Conservation (phyloP, 306 rosid species). For the Heteromeles arbutifolia region DNA sequence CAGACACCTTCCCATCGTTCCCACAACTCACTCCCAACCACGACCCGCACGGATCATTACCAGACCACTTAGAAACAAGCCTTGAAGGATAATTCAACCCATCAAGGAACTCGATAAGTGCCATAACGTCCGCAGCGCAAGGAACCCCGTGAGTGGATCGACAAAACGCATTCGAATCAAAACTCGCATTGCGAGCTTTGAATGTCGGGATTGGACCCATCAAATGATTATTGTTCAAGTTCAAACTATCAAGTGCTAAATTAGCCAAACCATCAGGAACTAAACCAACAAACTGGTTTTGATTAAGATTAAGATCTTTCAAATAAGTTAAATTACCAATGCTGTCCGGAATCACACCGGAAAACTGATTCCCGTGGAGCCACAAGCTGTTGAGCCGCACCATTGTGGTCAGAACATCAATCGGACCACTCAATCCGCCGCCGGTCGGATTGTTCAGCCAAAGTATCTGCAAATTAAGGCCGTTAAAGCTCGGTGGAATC, state of each 20-base stretch:
- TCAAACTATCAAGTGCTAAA: slow-evolving; percentile 39
- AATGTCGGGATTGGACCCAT: slow-evolving; percentile 88
- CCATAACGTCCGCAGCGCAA: slow-evolving; percentile 69
- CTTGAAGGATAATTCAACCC: slow-evolving; percentile 60
- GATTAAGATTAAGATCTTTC: slow-evolving; percentile 69
- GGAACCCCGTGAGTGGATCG: slow-evolving; percentile 31
- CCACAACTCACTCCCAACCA: slow-evolving; percentile 80
- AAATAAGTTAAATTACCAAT: slow-evolving; percentile 58
- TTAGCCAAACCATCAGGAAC: slow-evolving; percentile 59
- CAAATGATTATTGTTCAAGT: slow-evolving; percentile 71
- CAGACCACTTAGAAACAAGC: slow-evolving; percentile 58
- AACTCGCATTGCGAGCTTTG: slow-evolving; percentile 31
- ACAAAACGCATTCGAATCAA: slow-evolving; percentile 48
- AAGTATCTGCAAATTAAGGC: slow-evolving; percentile 39
- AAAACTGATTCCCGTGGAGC: slow-evolving; percentile 87
- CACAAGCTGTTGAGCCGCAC: slow-evolving; percentile 51
- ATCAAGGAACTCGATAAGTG: slow-evolving; percentile 58
- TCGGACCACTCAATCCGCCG: slow-evolving; percentile 47
- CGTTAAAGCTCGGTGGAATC: slow-evolving; percentile 40
- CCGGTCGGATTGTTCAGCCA: slow-evolving; percentile 72
- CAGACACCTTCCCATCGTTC: slow-evolving; percentile 38
- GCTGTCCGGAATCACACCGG: slow-evolving; percentile 59
- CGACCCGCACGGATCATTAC: slow-evolving; percentile 60
- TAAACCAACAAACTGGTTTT: slow-evolving; percentile 66
- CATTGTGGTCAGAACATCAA: slow-evolving; percentile 62